Conservation (phyloP, 1,284 basidiomycete species). For the Sanguinoderma infundibulare region DNA sequence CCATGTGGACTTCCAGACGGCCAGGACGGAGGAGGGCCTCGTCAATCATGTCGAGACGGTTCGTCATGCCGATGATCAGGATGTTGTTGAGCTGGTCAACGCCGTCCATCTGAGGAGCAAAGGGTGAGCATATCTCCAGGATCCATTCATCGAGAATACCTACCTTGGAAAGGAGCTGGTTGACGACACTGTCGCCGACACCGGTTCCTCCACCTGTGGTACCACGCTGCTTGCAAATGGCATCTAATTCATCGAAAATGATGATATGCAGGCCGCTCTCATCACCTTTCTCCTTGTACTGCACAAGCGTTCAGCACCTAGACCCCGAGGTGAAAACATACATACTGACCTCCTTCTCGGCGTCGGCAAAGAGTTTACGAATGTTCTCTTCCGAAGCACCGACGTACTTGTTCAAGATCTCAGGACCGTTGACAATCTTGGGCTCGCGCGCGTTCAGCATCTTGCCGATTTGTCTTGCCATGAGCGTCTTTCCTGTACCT, state of each 20-base stretch:
- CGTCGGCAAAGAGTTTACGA: constrained; percentile 96
- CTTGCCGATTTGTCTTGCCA: constrained; percentile 98
- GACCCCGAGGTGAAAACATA: neutral
- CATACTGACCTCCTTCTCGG: constrained; percentile 87
- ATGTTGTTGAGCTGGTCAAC: constrained; percentile 99
- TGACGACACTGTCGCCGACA: constrained; percentile 98
- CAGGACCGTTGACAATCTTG: constrained; percentile 98
- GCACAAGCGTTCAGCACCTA: neutral
- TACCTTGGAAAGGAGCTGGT: constrained; percentile 97
- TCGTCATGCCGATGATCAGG: constrained; percentile 99
- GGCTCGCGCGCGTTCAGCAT: constrained; percentile 99
- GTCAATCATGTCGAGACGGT: constrained; percentile 98
- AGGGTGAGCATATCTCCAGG: neutral
- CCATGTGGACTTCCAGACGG: constrained; percentile 99
- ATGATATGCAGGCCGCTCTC: constrained; percentile 99
- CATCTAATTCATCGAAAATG: constrained; percentile 99
- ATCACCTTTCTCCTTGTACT: constrained; percentile 99
- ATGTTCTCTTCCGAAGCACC: constrained; percentile 99
- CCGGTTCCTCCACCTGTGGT: constrained; percentile 91
- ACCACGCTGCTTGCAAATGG: constrained; percentile 98
- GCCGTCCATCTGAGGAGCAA: constrained; percentile 86
- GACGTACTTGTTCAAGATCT: constrained; percentile 97
- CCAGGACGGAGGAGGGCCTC: constrained; percentile 97
- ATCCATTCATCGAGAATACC: constrained; percentile 14
- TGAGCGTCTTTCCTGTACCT: constrained; percentile 98